Percentiles rank a stretch among this genome's conserved stretches.
Conservation (phyloP, 306 rosid genomes). For the Pterocarpus santalinus region DNA sequence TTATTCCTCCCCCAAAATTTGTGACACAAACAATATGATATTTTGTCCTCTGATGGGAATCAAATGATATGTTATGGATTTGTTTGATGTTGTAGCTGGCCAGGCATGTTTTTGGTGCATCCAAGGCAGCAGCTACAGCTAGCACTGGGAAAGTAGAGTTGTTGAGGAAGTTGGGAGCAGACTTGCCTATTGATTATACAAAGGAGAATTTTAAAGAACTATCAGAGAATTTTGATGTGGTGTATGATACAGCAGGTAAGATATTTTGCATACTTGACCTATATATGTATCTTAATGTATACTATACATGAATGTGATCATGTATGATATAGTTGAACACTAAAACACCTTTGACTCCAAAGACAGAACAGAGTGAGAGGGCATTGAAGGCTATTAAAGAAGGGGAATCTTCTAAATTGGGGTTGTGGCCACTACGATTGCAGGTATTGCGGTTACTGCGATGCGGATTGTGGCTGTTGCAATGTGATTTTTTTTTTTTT, state of each 20-base stretch:
- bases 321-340: not conserved
- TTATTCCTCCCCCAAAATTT: no score
- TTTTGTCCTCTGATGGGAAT: no score
- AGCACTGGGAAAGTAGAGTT: constrained; percentile 60
- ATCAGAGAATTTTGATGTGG: constrained; percentile 69
- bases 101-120: constrained; percentile 69
- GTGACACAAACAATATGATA: no score
- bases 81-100: constrained; percentile 57
- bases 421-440: no score
- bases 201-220: constrained; percentile 59
- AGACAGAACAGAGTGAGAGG: constrained; percentile 52
- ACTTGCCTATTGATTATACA: constrained; percentile 45
- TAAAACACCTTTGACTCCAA: not conserved
- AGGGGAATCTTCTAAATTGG: constrained; percentile 34
- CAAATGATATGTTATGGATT: not conserved
- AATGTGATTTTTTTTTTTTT: no score
- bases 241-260: constrained; percentile 69
- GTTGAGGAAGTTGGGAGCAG: constrained; percentile 64
- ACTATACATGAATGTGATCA: not conserved
- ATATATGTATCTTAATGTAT: no score
- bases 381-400: constrained; percentile 66
- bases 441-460: no score
- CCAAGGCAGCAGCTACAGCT: constrained; percentile 70
- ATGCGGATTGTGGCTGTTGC: no score
- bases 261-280: not conserved